Evolutionary conservation across 73 alveolate species (phyloP).

Genomic region (Paramecium biaurelia): DNA sequence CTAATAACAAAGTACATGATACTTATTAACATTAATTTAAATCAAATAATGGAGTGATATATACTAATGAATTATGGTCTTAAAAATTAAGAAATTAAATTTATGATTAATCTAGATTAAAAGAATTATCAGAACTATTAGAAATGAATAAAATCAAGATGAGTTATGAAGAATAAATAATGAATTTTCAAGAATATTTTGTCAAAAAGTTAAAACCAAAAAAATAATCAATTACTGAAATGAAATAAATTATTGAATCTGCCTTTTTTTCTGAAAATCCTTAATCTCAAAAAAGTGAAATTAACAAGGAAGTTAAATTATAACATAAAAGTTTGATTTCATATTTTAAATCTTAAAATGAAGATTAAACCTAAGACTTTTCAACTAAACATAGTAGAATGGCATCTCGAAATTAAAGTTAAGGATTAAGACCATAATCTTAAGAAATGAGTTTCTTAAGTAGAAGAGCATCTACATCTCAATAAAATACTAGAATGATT

Average conservation of each 20-base stretch:
- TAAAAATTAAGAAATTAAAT: not conserved
- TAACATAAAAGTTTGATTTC: not conserved
- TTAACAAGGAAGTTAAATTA: not conserved
- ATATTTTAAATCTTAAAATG: not conserved
- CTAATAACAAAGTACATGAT: not conserved
- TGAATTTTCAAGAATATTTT: not conserved
- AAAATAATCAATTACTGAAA: constrained; percentile 4
- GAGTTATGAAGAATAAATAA: constrained; percentile 26
- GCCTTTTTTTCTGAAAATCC: not conserved
- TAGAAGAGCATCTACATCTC: constrained; percentile 29
- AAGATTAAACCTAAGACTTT: not conserved
- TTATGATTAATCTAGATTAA: constrained; percentile 15
- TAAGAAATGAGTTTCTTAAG: constrained; percentile 11
- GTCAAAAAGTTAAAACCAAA: not conserved
- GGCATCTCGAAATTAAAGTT: constrained; percentile 46
- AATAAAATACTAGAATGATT: not conserved
- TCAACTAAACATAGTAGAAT: constrained; percentile 26
- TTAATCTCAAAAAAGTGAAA: not conserved
- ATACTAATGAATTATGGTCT: constrained; percentile 33
- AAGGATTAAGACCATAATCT: not conserved
- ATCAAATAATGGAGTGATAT: not conserved
- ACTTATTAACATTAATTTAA: not conserved
- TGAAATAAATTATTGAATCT: not conserved
- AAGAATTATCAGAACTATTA: constrained; percentile 22
- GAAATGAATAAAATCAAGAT: constrained; percentile 39